A percentile compares a stretch with the other conserved stretches of the same genome.
Conservation (phyloP, 257 asterid species). For the Ilex asprella region DNA sequence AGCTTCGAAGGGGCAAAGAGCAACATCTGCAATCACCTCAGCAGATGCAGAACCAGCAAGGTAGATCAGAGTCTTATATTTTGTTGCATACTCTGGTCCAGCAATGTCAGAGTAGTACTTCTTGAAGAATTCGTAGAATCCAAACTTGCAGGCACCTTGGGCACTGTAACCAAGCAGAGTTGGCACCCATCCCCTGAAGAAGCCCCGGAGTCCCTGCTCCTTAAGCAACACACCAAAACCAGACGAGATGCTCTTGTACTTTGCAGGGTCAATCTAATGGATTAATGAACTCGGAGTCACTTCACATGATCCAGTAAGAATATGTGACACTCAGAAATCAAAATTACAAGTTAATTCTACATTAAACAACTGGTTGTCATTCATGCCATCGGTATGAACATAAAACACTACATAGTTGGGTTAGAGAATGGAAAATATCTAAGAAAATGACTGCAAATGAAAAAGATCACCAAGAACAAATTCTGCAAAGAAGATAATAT, state of each 20-base stretch:
- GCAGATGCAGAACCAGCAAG: constrained; percentile 69
- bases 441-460: too few relatives aligned
- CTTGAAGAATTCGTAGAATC: constrained; percentile 58
- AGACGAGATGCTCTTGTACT: constrained; percentile 51
- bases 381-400: too few relatives aligned
- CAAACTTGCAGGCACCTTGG: constrained; percentile 69
- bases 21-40: constrained; percentile 54
- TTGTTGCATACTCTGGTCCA: constrained; percentile 52
- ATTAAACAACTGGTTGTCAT: too few relatives aligned
- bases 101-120: constrained; percentile 55
- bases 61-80: constrained; percentile 51
- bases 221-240: constrained; percentile 47
- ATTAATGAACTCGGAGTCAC: neutral
- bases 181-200: constrained; percentile 64
- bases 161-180: constrained; percentile 61
- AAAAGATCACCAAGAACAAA: too few relatives aligned
- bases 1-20: constrained; percentile 60
- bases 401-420: too few relatives aligned
- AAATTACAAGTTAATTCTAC: too few relatives aligned
- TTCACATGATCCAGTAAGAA: neutral
- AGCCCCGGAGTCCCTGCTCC: constrained; percentile 53
- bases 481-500: too few relatives aligned
- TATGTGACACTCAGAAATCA: too few relatives aligned
- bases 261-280: constrained; percentile 46
- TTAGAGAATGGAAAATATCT: too few relatives aligned